Evolutionary conservation across 768 basidiomycete species (phyloP).

Genomic region (Floccularia luteovirens): DNA sequence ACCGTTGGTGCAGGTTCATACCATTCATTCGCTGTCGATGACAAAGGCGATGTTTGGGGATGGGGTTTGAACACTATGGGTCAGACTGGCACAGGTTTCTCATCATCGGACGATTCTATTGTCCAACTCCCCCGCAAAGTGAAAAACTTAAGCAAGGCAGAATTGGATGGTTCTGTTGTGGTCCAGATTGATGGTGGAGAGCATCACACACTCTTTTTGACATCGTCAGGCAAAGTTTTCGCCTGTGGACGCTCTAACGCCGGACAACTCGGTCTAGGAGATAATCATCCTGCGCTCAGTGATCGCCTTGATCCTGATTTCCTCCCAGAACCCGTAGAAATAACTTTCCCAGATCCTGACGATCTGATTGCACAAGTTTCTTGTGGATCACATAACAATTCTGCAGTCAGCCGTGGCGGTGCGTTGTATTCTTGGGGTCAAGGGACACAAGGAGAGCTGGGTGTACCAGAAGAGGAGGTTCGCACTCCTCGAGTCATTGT

Average conservation of each 20-base stretch:
- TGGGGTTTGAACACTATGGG: conserved; percentile 97
- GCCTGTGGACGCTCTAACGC: conserved; percentile 82
- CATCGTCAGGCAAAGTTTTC: conserved; percentile 76
- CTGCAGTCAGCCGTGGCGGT: conserved; percentile 60
- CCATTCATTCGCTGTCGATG: conserved; percentile 88
- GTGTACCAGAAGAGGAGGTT: conserved; percentile 53
- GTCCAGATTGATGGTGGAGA: conserved; percentile 77
- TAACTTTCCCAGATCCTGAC: conserved; percentile 54
- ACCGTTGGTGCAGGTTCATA: conserved; percentile 75
- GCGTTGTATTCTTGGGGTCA: conserved; percentile 75
- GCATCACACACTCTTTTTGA: conserved; percentile 88
- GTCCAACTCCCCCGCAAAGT: conserved; percentile 62
- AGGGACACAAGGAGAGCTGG: conserved; percentile 72
- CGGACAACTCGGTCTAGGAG: conserved; percentile 72
- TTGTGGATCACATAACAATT: conserved; percentile 65
- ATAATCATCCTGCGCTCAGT: conserved; percentile 62
- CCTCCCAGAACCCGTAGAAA: conserved; percentile 55
- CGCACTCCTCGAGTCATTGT: conserved; percentile 62
- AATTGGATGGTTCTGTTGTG: conserved; percentile 53
- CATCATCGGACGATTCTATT: conserved; percentile 36
- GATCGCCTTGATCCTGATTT: conserved; percentile 50
- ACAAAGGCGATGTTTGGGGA: conserved; percentile 77
- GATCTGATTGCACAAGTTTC: conserved; percentile 64
- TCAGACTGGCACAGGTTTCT: conserved; percentile 60
- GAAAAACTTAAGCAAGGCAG: conserved; percentile 50